Conservation (phyloP, 306 rosid genomes). For the Senna tora region DNA sequence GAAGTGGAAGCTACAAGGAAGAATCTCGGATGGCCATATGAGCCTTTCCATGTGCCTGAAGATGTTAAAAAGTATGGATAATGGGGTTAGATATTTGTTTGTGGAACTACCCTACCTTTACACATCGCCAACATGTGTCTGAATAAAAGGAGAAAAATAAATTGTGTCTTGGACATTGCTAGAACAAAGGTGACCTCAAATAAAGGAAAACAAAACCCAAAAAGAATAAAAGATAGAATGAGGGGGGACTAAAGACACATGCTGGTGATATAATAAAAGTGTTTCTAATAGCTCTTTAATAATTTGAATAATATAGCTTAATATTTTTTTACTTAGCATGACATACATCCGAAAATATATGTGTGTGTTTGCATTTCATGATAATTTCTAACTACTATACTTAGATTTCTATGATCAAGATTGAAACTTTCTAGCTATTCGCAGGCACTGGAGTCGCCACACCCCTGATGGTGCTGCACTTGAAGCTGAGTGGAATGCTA, state of each 20-base stretch:
- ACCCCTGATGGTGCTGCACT: conserved; percentile 66
- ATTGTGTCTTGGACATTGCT: no score
- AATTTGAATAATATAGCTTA: neutral
- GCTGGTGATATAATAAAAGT: neutral
- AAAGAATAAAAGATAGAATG: neutral
- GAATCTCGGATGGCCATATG: conserved; percentile 98
- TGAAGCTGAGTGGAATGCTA: conserved; percentile 93
- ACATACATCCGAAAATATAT: neutral
- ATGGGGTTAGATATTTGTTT: conserved; percentile 23
- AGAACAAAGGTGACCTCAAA: no score
- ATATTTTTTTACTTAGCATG: neutral
- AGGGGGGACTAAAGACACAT: neutral
- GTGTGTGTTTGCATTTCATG: neutral
- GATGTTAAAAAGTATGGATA: conserved; percentile 81
- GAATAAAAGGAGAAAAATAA: neutral
- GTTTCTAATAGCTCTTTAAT: neutral
- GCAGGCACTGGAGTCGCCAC: conserved; percentile 97
- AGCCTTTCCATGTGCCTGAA: conserved; percentile 99
- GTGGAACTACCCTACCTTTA: neutral
- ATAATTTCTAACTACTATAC: neutral
- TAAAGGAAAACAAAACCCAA: neutral
- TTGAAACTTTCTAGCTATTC: conserved; percentile 24
- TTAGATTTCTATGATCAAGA: conserved; percentile 39
- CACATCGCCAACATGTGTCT: neutral
- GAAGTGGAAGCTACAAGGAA: conserved; percentile 98